Conservation (phyloP, 257 asterid genomes). For the Solanum etuberosum region DNA sequence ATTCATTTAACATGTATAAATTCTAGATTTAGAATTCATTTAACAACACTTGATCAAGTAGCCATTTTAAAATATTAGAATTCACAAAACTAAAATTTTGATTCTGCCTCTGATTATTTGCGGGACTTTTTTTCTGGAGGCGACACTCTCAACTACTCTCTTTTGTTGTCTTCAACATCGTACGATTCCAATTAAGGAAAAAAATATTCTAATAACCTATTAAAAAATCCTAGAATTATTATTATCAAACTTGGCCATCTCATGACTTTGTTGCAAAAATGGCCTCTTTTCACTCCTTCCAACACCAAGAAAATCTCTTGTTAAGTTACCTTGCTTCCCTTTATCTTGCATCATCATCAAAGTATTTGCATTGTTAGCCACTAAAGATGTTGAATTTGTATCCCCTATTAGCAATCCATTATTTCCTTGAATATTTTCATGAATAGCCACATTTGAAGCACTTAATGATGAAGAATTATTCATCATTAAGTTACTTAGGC, state of each 20-base stretch:
- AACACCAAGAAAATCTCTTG: conserved; percentile 78
- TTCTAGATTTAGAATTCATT: neutral
- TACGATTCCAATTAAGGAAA: neutral
- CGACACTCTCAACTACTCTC: neutral
- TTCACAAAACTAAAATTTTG: neutral
- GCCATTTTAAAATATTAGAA: neutral
- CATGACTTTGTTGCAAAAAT: conserved; percentile 33
- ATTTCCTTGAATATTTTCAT: conserved; percentile 3
- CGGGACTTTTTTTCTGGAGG: neutral
- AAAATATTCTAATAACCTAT: neutral
- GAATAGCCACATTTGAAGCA: neutral
- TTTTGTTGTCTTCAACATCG: neutral
- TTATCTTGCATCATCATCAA: conserved; percentile 1
- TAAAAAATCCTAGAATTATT: neutral
- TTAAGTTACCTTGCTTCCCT: conserved; percentile 24
- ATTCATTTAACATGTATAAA: neutral
- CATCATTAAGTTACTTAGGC: conserved; percentile 16
- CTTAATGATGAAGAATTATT: neutral
- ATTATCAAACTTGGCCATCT: conserved; percentile 33
- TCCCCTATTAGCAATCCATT: conserved; percentile 5
- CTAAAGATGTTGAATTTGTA: conserved; percentile 2
- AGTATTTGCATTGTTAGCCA: conserved; percentile 3
- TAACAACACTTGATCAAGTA: neutral
- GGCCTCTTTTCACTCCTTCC: conserved; percentile 33
- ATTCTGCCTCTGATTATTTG: neutral